A percentile compares a stretch with the other conserved stretches of the same genome.
phyloP scores from a whole-genome alignment of 306 rosid species.

The Prosopis cineraria region DNA sequence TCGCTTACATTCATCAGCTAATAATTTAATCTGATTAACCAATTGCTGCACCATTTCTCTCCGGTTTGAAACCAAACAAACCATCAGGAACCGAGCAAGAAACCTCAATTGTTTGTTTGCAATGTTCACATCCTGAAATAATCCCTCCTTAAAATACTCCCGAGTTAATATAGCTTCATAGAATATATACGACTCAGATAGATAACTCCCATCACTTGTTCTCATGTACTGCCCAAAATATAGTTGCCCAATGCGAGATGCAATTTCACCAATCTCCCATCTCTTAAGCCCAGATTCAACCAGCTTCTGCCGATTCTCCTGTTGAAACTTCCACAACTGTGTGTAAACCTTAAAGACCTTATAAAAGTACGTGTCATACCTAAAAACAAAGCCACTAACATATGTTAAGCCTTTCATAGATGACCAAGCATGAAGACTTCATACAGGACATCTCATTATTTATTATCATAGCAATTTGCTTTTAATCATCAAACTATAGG shows the following conservation, averaged over 20 bases:
- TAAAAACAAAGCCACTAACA: constrained; percentile 34
- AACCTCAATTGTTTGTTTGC: constrained; percentile 84
- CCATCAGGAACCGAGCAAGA: constrained; percentile 79
- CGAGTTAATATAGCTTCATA: constrained; percentile 88
- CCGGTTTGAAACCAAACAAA: constrained; percentile 76
- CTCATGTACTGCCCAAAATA: constrained; percentile 93
- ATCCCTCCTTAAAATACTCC: constrained; percentile 87
- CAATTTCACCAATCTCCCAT: constrained; percentile 95
- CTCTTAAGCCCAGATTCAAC: constrained; percentile 83
- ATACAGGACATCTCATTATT: neutral
- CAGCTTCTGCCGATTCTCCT: constrained; percentile 88
- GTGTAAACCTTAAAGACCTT: constrained; percentile 96
- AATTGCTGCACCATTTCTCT: constrained; percentile 76
- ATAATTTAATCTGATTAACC: constrained; percentile 69
- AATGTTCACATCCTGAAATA: constrained; percentile 71
- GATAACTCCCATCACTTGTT: constrained; percentile 83
- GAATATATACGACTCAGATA: constrained; percentile 79
- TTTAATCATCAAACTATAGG: neutral
- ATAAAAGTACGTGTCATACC: constrained; percentile 83
- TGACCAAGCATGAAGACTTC: constrained; percentile 16
- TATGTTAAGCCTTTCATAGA: neutral
- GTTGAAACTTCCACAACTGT: constrained; percentile 91
- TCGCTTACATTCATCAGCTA: constrained; percentile 86
- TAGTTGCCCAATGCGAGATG: constrained; percentile 89
- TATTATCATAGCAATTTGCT: neutral